Base-by-base conservation (phyloP, 768 basidiomycete genomes). In the Punctularia strigosozonata region DNA sequence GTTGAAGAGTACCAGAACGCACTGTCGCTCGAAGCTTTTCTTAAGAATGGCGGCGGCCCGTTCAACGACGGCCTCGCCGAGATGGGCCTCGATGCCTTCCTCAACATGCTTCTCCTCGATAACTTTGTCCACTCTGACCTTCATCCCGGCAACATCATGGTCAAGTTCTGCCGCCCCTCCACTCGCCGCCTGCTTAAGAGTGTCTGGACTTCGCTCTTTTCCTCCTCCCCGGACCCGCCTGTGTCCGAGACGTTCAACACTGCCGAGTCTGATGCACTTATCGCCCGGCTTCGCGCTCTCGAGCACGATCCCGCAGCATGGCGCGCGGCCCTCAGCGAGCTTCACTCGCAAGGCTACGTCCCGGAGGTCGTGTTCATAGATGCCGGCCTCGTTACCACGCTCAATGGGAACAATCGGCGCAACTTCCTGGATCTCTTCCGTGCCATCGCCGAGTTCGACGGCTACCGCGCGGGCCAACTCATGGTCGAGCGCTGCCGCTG, bases 81-180 rank as follows among this genome's bases (percentile, higher is more conserved):
- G 39, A 71, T 90, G 14, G 95, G 95, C 7, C 65, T 99, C 18
- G 90, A 98, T 57, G 91, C 92, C 2, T 99, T 98, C 60, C 56
- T 99, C 89, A 90, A 97, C 62, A 99, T 99, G 95, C 75, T 99
- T 15, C 66, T 99, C 1, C 66, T 99, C 32, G 95, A 99, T 59
- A 98, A 99, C 59, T 99, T 95, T 59, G 90, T 94, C 7, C 95
- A 98, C 56, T 70, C 85, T 3, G 87, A 89, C 53, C 72, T 89
- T 17, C 87, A 88, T 55, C 84, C 87, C 3, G 94, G 94, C 22
- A 98, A 98, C 56, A 92, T 97, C 59, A 86, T 95, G 80, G 77
- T 99, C 65, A 95, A 94, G 55, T 98, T 98, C 64, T 81, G 77
- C 53, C 87, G 85, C 55, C 89, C 82, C 6, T 71, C 76, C 1